phyloP scores from a whole-genome alignment of 192 early-diverging fungal species.

The Lunasporangiospora selenospora region DNA sequence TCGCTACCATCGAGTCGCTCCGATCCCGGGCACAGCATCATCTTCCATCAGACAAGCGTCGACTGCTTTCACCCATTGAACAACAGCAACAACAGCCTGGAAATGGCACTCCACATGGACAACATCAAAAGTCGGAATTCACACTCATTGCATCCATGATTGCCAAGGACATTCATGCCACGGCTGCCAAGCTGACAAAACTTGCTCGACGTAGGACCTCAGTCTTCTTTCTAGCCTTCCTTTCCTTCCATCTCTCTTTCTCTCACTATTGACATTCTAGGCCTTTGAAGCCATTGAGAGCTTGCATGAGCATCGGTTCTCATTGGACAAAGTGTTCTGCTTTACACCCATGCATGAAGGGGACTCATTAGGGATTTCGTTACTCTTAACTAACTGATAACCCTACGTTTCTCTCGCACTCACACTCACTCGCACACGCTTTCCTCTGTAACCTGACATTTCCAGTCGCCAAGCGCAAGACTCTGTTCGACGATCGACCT shows the following conservation, averaged over 20 bases:
- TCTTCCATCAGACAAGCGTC: conserved; percentile 26
- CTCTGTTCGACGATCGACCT: conserved; percentile 97
- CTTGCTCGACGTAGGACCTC: conserved; percentile 70
- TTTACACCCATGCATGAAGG: not conserved
- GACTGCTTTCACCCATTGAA: conserved; percentile 49
- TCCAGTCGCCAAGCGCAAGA: conserved; percentile 90
- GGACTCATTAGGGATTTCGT: not conserved
- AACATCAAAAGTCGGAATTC: conserved; percentile 75
- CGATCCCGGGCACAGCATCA: conserved; percentile 53
- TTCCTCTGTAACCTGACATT: not conserved
- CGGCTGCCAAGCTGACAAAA: conserved; percentile 83
- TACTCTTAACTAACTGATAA: no score
- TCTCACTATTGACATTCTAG: not conserved
- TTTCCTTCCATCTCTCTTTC: not conserved
- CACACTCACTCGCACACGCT: no score
- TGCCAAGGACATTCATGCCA: conserved; percentile 87
- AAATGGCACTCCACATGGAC: not conserved
- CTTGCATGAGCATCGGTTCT: not conserved
- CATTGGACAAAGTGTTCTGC: not conserved
- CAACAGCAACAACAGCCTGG: conserved; percentile 17
- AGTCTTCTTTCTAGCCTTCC: not conserved
- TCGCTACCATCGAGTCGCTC: conserved; percentile 79
- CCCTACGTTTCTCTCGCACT: no score
- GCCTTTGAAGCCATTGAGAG: not conserved
- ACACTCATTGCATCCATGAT: conserved; percentile 82